Conservation (phyloP, 2,329 filamentous ascomycete species). For the Aspergillus tanneri region DNA sequence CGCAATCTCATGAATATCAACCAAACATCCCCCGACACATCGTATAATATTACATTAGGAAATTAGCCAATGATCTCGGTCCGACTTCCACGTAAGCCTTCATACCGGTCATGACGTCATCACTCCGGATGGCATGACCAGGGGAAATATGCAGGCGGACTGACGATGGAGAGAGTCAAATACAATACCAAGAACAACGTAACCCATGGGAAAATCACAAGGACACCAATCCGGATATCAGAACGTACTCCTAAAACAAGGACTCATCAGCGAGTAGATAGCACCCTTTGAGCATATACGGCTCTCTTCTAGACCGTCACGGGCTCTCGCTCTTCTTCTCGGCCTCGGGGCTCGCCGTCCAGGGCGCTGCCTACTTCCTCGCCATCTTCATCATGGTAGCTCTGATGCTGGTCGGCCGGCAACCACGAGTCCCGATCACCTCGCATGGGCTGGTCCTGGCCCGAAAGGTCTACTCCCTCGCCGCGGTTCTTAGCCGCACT, state of each 20-base stretch:
- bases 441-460: constrained; percentile 75
- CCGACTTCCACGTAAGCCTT: no score
- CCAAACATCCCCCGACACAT: constrained; percentile 7
- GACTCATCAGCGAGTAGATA: no score
- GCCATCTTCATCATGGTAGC: constrained; percentile 47
- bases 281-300: no score
- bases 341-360: constrained; percentile 36
- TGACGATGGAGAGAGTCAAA: no score
- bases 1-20: constrained; percentile 5
- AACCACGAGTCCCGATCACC: constrained; percentile 81
- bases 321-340: constrained; percentile 38
- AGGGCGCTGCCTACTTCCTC: constrained; percentile 37
- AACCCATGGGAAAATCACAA: no score
- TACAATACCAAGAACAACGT: no score
- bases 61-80: no score
- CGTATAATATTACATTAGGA: constrained; percentile 23
- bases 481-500: constrained; percentile 64
- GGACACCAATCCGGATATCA: no score
- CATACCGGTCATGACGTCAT: no score
- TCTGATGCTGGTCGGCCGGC: constrained; percentile 61
- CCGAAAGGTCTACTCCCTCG: constrained; percentile 77
- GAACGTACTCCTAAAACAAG: no score
- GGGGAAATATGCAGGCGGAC: no score
- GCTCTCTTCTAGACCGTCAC: constrained; percentile 19
- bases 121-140: no score